Conservation (phyloP, 352 stramenopile genomes). For the Peronospora farinosa region DNA sequence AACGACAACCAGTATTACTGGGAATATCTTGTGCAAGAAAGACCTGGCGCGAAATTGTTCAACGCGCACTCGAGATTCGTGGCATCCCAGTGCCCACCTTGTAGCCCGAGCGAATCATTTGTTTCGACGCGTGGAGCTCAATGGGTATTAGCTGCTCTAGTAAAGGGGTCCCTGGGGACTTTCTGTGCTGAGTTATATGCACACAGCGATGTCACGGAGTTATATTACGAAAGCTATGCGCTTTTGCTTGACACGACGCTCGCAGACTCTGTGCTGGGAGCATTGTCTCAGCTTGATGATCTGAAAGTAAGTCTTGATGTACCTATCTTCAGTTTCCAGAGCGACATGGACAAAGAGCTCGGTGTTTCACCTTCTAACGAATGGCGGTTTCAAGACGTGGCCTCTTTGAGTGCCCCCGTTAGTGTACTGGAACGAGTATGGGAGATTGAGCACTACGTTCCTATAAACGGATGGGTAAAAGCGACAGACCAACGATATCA, state of each 20-base stretch:
- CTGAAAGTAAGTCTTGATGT: conserved; percentile 51
- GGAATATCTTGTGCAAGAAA: conserved; percentile 56
- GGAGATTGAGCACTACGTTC: conserved; percentile 70
- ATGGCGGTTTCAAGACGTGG: conserved; percentile 5
- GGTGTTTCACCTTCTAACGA: conserved; percentile 22
- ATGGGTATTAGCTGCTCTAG: conserved; percentile 62
- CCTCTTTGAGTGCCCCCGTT: conserved; percentile 23
- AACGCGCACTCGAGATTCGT: conserved; percentile 67
- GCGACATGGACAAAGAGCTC: conserved; percentile 43
- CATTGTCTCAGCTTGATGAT: conserved; percentile 45
- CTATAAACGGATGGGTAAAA: conserved; percentile 66
- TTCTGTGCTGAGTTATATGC: conserved; percentile 51
- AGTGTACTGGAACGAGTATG: conserved; percentile 61
- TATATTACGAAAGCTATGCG: conserved; percentile 49
- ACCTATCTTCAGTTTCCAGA: conserved; percentile 33
- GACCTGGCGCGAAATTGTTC: conserved; percentile 37
- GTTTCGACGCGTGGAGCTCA: conserved; percentile 67
- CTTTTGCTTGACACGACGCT: conserved; percentile 39
- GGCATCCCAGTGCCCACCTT: conserved; percentile 40
- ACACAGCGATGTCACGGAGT: conserved; percentile 34
- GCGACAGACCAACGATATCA: conserved; percentile 44
- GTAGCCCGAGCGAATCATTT: conserved; percentile 49
- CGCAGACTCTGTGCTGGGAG: conserved; percentile 46
- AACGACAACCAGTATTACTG: conserved; percentile 54
- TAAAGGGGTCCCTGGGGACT: conserved; percentile 47